These are phyloP conservation scores for Hypocreales sp. DNA, from an alignment of 2,329 filamentous ascomycete genomes.

Conservation along the genomic window DNA sequence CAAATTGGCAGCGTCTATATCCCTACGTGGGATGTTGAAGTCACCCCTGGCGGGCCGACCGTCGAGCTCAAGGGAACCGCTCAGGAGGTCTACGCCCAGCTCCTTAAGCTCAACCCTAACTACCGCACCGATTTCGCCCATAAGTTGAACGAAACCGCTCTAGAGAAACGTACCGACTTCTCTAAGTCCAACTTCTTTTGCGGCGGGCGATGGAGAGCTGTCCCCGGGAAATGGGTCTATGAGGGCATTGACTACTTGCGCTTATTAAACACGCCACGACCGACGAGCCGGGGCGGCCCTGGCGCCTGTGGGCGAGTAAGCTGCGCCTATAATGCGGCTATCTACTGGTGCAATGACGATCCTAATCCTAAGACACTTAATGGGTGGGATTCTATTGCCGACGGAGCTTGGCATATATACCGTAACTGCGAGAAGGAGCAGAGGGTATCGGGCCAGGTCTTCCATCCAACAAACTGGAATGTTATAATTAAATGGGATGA, in stretches of 20 bases:
- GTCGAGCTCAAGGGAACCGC: constrained; percentile 7
- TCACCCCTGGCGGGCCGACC: constrained; percentile 3
- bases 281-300: constrained; percentile 6
- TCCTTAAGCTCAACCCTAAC: constrained; percentile 6
- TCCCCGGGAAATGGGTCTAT: neutral
- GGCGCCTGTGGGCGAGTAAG: constrained; percentile 7
- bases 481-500: neutral
- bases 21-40: constrained; percentile 5
- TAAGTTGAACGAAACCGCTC: too few species aligned
- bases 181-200: neutral
- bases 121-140: constrained; percentile 5
- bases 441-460: neutral
- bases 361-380: neutral
- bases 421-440: fast-evolving
- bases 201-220: neutral
- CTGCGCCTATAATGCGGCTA: constrained; percentile 6
- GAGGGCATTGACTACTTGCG: constrained; percentile 6
- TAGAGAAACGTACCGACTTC: constrained; percentile 2
- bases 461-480: neutral
- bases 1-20: constrained; percentile 1
- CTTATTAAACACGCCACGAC: neutral
- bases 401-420: neutral
- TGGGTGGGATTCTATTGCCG: constrained; percentile 1
- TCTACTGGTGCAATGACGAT: constrained; percentile 11
- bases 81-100: constrained; percentile 6